Base-by-base conservation (phyloP, 768 basidiomycete species). In the Vararia minispora region DNA sequence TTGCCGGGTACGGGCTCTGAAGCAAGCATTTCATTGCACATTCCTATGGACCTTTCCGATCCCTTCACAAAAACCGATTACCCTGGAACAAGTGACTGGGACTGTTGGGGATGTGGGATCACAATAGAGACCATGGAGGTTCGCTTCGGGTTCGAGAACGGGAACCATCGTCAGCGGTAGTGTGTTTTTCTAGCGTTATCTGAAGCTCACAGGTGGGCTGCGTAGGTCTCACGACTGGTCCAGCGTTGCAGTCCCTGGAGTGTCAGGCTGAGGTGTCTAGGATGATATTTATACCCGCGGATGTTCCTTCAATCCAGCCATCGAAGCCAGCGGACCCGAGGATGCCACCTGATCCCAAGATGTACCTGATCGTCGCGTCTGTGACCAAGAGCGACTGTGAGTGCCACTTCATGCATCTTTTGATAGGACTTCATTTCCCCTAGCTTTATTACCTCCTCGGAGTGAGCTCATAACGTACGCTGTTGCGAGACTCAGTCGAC, bases 321-420 rank as follows among this genome's bases (percentile, higher is more conserved):
- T n/a, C n/a, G n/a, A n/a, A n/a, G n/a, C n/a, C n/a, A n/a, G n/a
- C n/a, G n/a, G n/a, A n/a, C n/a, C n/a, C n/a, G n/a, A n/a, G n/a
- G n/a, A n/a, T n/a, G 12, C 12, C 28, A 5, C 5, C 7, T 6
- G 11, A 14, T 21, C 16, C 32, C 14, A 44, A 32, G 32, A 44
- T 50, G 43, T 45, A 50, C 26, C 27, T 50, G 12, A 34, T 45
- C 17, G 11, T 42, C 17, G 42, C 48, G n/a, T 35, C 39, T 28
- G 33, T 49, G 23, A 34, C 43, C 28, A 37, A 39, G 27, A 44
- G 41, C 5, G 37, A 41, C 35, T 37, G 39, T 37, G 43, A 40
- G 37, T 31, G 28, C 18, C 29, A 14, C 13, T 12, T 36, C 3
- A n/a, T n/a, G n/a, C n/a, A n/a, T n/a, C n/a, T n/a, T n/a, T n/a